These are phyloP conservation scores for Blastobotrys apis DNA, from an alignment of 1,139 yeast genomes.

Conservation along the genomic window DNA sequence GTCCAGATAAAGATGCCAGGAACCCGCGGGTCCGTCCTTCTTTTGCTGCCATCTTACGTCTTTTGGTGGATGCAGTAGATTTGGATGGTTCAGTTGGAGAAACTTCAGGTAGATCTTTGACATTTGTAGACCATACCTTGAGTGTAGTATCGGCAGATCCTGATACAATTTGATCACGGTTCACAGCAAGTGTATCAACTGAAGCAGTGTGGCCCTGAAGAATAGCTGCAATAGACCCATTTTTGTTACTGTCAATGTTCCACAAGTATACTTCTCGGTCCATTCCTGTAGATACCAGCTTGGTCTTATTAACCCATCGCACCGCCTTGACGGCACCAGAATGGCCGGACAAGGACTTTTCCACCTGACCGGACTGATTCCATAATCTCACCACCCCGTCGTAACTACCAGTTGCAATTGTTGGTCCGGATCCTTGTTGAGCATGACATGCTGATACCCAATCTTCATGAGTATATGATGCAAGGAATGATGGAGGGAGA, in stretches of 20 bases:
- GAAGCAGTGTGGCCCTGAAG: slow-evolving; percentile 88
- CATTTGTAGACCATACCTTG: slow-evolving; percentile 83
- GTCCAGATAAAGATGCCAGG: slow-evolving; percentile 71
- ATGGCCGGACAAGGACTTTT: slow-evolving; percentile 81
- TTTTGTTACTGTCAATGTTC: slow-evolving; percentile 54
- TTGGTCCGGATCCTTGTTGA: slow-evolving; percentile 24
- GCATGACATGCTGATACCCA: slow-evolving; percentile 85
- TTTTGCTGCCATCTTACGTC: slow-evolving; percentile 70
- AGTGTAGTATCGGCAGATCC: slow-evolving; percentile 80
- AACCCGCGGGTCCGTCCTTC: slow-evolving; percentile 78
- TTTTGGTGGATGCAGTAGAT: slow-evolving; percentile 73
- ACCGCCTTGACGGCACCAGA: slow-evolving; percentile 80
- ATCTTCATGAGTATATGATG: slow-evolving; percentile 88
- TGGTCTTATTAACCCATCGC: slow-evolving; percentile 61
- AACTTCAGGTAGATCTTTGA: slow-evolving; percentile 76
- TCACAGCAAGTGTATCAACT: slow-evolving; percentile 69
- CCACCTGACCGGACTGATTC: slow-evolving; percentile 78
- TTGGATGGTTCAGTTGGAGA: slow-evolving; percentile 43
- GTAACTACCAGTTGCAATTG: slow-evolving; percentile 82
- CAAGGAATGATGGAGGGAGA: slow-evolving; percentile 85
- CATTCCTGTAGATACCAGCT: slow-evolving; percentile 80
- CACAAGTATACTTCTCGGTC: slow-evolving; percentile 87
- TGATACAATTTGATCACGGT: slow-evolving; percentile 56
- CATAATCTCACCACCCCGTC: slow-evolving; percentile 93
- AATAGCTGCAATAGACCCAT: slow-evolving; percentile 74